phyloP scores from a whole-genome alignment of 768 basidiomycete genomes.

The Pulveroboletus frians region DNA sequence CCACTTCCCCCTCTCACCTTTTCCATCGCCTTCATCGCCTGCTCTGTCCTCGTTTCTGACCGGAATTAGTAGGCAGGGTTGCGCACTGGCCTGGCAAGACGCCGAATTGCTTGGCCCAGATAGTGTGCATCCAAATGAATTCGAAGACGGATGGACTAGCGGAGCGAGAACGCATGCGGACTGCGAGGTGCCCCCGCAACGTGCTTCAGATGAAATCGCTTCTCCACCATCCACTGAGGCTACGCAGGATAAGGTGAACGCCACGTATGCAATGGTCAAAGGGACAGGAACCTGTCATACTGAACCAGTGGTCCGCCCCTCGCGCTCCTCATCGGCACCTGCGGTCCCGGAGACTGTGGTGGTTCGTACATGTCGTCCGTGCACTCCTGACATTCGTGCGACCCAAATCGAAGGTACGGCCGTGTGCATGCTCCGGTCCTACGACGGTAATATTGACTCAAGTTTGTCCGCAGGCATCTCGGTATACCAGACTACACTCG shows the following conservation, averaged over 20 bases:
- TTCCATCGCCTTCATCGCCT: conserved; percentile 5
- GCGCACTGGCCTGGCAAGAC: conserved; percentile 37
- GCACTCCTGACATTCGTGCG: conserved; percentile 57
- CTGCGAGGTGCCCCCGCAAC: conserved; percentile 7
- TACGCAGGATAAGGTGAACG: conserved; percentile 2
- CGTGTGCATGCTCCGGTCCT: neutral
- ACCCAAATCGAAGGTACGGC: conserved; percentile 67
- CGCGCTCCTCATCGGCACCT: conserved; percentile 1
- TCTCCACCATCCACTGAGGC: neutral
- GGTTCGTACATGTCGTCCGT: conserved; percentile 61
- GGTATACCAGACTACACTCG: conserved; percentile 67
- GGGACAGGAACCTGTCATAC: conserved; percentile 3
- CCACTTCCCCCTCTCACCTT: conserved; percentile 13
- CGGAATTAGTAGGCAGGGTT: conserved; percentile 9
- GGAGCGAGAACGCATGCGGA: conserved; percentile 11
- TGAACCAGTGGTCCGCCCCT: conserved; percentile 1
- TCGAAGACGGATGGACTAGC: conserved; percentile 35
- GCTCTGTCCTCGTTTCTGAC: conserved; percentile 8
- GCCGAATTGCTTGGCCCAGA: conserved; percentile 44
- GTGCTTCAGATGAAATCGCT: neutral
- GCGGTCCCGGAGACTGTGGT: conserved; percentile 37
- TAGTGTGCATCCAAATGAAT: conserved; percentile 38
- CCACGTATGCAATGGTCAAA: conserved; percentile 1
- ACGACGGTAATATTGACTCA: conserved; percentile 6
- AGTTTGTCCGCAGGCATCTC: conserved; percentile 50